Evolutionary conservation across 768 basidiomycete genomes (phyloP).

Genomic region (Tylopilus felleus): DNA sequence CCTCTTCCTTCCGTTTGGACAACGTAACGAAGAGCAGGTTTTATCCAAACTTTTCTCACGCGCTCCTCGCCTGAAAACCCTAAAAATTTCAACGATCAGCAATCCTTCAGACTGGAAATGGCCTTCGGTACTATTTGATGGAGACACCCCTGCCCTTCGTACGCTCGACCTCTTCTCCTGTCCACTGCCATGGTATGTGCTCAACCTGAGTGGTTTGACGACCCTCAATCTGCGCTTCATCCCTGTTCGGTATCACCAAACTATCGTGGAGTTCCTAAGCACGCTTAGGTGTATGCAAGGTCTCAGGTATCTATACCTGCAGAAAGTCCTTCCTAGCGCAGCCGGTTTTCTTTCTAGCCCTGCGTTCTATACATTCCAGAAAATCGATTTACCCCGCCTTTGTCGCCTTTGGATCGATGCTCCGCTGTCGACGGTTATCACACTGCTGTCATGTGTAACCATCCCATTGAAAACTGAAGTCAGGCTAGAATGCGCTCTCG

Average conservation of each 20-base stretch:
- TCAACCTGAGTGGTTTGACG: constrained; percentile 25
- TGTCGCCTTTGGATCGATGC: constrained; percentile 6
- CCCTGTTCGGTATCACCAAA: constrained; percentile 20
- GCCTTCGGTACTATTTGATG: background rate
- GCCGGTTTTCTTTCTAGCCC: background rate
- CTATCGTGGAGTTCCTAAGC: constrained; percentile 30
- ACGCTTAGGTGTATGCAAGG: too few species aligned
- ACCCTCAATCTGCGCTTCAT: constrained; percentile 32
- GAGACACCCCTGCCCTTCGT: background rate
- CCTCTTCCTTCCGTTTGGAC: background rate
- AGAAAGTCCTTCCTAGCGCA: constrained; percentile 25
- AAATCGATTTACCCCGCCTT: too few species aligned
- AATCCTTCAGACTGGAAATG: background rate
- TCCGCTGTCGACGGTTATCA: constrained; percentile 6
- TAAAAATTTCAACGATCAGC: background rate
- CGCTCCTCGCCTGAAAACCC: background rate
- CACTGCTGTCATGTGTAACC: constrained; percentile 4
- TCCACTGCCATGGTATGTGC: background rate
- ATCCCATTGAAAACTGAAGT: background rate
- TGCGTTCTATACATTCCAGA: background rate
- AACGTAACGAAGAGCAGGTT: background rate
- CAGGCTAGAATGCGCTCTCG: background rate
- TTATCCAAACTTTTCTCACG: background rate
- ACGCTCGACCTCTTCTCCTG: background rate
- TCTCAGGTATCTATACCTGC: constrained; percentile 36